Conservation (phyloP, 257 asterid genomes). For the Eucommia ulmoides region DNA sequence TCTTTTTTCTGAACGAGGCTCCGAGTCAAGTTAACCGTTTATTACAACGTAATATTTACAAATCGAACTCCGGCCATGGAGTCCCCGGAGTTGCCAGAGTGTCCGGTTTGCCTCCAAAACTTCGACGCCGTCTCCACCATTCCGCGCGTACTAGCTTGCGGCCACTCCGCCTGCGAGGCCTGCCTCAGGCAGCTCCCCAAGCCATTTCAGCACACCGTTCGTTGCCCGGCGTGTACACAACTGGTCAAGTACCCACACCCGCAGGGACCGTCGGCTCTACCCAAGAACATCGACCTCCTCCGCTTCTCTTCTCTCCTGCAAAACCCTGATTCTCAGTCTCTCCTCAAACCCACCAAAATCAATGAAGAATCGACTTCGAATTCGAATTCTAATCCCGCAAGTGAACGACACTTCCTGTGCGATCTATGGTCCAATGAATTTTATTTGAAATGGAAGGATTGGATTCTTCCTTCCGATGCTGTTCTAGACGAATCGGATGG, state of each 20-base stretch:
- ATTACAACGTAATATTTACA: too few species aligned
- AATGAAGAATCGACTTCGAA: too few species aligned
- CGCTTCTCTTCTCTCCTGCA: constrained; percentile 43
- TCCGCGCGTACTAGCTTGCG: constrained; percentile 87
- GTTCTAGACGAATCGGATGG: constrained; percentile 21
- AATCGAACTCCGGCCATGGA: constrained; percentile 40
- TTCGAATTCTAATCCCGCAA: too few species aligned
- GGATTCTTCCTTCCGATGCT: constrained; percentile 50
- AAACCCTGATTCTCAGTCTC: constrained; percentile 4
- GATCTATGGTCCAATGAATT: constrained; percentile 52
- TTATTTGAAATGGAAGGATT: constrained; percentile 46
- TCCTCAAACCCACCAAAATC: constrained; percentile 9
- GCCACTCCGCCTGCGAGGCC: constrained; percentile 75
- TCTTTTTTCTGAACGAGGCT: too few species aligned
- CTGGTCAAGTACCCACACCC: constrained; percentile 45
- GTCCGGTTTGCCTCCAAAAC: constrained; percentile 72
- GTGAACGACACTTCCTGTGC: constrained; percentile 18
- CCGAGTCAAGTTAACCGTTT: too few species aligned
- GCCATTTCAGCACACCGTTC: constrained; percentile 57
- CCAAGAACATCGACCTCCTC: constrained; percentile 89
- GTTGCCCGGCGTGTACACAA: constrained; percentile 78
- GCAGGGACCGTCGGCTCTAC: constrained; percentile 39
- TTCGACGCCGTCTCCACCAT: constrained; percentile 43
- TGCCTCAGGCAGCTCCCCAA: constrained; percentile 64
- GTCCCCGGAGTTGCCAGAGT: constrained; percentile 72